These are phyloP conservation scores for Saccharomycopsis sp. DNA, from an alignment of 805 yeast species.

Conservation along the genomic window DNA sequence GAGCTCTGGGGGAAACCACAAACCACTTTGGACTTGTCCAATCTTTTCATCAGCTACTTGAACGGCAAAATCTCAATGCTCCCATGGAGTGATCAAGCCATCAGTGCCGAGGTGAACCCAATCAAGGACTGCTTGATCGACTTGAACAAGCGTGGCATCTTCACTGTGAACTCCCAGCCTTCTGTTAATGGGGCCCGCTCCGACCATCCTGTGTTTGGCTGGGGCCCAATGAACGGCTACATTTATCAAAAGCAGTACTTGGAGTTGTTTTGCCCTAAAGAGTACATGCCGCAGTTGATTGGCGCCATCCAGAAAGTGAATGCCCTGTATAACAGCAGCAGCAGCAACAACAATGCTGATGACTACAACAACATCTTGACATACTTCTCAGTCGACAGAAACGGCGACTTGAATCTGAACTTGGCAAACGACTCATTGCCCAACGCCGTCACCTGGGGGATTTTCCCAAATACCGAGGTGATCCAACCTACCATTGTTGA, in stretches of 20 bases:
- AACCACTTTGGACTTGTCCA: constrained; percentile 46
- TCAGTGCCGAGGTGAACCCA: constrained; percentile 62
- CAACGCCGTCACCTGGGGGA: constrained; percentile 98
- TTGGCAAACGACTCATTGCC: constrained; percentile 62
- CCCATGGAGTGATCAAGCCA: constrained; percentile 95
- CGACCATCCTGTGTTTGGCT: constrained; percentile 64
- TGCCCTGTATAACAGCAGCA: constrained; percentile 13
- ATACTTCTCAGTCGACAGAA: constrained; percentile 63
- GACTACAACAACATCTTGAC: constrained; percentile 47
- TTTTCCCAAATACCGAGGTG: constrained; percentile 91
- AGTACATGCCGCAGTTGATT: constrained; percentile 31
- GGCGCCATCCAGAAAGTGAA: constrained; percentile 9
- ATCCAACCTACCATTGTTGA: constrained; percentile 95
- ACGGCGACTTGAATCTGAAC: constrained; percentile 54
- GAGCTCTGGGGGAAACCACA: constrained; percentile 86
- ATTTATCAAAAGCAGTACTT: constrained; percentile 92
- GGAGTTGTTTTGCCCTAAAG: constrained; percentile 70
- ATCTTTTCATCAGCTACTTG: constrained; percentile 59
- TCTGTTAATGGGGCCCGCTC: constrained; percentile 74
- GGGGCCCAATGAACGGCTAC: constrained; percentile 93
- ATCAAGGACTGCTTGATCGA: constrained; percentile 50
- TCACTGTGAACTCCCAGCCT: constrained; percentile 94
- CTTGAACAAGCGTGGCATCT: constrained; percentile 58
- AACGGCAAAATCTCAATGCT: constrained; percentile 61
- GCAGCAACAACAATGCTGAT: constrained; percentile 17